Evolutionary conservation across 306 rosid genomes (phyloP), one percentile per base, ranked within the genome.

Genomic region (Quercus alba): DNA sequence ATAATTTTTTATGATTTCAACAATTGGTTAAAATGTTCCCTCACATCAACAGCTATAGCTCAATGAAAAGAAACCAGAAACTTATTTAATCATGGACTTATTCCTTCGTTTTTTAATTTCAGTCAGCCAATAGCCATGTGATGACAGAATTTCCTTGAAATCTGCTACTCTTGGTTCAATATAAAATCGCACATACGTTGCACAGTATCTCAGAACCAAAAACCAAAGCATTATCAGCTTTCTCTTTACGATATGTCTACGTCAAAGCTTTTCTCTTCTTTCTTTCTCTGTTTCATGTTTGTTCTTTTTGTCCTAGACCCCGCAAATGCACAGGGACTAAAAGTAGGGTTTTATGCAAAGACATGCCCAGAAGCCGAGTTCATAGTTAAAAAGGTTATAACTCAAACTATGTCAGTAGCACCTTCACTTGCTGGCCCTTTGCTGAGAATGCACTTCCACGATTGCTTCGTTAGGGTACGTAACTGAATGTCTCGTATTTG

Each of bases 381-480:
- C 31, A 76, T 82, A n/a, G 72, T 84, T 6, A 38, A 59, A 19
- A 20, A 56, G 54, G 78, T 84, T 1, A 75, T 83, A 0, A 15
- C n/a, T 18, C 11, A 21, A 4, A 84, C 58, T 63, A 5, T 87
- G 8, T 71, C 73, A 18, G 19, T 49, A 44, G 31, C 71, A 5
- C 83, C 88, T 23, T 25, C 80, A 7, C 77, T 87, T 38, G 87
- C 87, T 5, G 87, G 86, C 44, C 57, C 85, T 70, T 69, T 85
- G 30, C 28, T 87, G 70, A 85, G 90, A 52, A 52, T 84, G 85
- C 86, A 84, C 25, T 87, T 68, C 64, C 90, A 87, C 44, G 88
- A 87, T 75, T 84, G 88, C 61, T 87, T 84, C 52, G 85, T 84
- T 51, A 80, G 85, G 85, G 90, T 87, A 80, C 20, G 77, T 70